A percentile compares a stretch with the other conserved stretches of the same genome.
phyloP scores from a whole-genome alignment of 371 early-diverging fungal genomes.

The Sporodiniella umbellata region DNA sequence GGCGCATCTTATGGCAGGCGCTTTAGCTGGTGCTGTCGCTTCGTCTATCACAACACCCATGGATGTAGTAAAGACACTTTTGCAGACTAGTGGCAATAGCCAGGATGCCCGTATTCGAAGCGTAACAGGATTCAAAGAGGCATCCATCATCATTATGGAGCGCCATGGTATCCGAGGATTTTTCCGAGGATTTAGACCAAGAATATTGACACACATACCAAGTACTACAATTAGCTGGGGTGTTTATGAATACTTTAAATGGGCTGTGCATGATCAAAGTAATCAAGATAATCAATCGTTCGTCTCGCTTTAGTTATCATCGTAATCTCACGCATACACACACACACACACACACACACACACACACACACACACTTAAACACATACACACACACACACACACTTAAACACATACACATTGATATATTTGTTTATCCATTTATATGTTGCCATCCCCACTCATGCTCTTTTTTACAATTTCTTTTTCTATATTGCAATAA shows the following conservation, averaged over 20 bases:
- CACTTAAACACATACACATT: no score
- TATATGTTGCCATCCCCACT: no score
- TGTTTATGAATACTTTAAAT: constrained; percentile 86
- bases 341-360: no score
- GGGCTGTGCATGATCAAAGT: constrained; percentile 43
- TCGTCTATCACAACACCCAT: constrained; percentile 90
- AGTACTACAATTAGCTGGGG: constrained; percentile 95
- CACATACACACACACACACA: no score
- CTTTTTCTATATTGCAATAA: background rate
- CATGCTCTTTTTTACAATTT: no score
- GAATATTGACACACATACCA: constrained; percentile 87
- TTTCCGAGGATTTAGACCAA: constrained; percentile 77
- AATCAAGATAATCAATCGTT: background rate
- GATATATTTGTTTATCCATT: no score
- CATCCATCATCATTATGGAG: constrained; percentile 71
- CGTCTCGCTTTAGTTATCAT: no score
- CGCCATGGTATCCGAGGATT: constrained; percentile 79
- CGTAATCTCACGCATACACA: no score
- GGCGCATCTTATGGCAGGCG: constrained; percentile 86
- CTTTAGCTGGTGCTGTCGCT: constrained; percentile 87
- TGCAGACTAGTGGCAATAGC: constrained; percentile 86
- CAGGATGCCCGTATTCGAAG: constrained; percentile 66
- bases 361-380: no score
- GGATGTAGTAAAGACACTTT: constrained; percentile 90
- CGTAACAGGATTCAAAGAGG: constrained; percentile 68